A percentile compares a stretch with the other conserved stretches of the same genome.
These are phyloP conservation scores for Claviceps sp. DNA, from an alignment of 2,329 filamentous ascomycete genomes.

Conservation along the genomic window DNA sequence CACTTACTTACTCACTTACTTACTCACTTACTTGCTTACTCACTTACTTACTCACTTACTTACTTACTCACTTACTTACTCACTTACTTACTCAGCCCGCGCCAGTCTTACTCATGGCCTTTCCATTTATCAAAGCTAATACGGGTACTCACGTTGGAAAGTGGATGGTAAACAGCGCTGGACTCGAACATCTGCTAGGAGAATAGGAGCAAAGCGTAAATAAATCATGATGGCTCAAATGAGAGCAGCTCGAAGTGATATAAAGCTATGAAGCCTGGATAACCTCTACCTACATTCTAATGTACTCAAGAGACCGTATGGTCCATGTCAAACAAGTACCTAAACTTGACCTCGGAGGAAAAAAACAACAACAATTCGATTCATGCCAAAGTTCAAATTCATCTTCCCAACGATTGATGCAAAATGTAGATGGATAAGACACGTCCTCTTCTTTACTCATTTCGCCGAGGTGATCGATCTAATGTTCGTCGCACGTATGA, in stretches of 20 bases:
- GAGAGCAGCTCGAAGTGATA: not conserved
- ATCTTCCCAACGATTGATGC: constrained; percentile 4
- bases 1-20: too few species aligned
- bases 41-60: too few species aligned
- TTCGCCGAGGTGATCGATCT: constrained; percentile 16
- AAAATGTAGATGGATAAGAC: not conserved
- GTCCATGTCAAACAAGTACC: not conserved
- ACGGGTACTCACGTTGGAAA: too few species aligned
- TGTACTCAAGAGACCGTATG: not conserved
- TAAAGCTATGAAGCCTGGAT: not conserved
- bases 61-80: too few species aligned
- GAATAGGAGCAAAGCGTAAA: too few species aligned
- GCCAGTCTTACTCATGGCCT: too few species aligned
- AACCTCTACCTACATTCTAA: not conserved
- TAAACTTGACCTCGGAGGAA: not conserved
- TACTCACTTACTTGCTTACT: too few species aligned
- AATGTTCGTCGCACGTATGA: constrained; percentile 19
- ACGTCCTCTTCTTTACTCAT: not conserved
- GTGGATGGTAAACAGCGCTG: too few species aligned
- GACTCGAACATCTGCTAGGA: too few species aligned
- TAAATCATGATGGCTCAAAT: not conserved
- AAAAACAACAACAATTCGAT: too few species aligned
- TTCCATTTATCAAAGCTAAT: too few species aligned
- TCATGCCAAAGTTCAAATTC: constrained; percentile 1
- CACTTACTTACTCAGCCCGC: too few species aligned